Evolutionary conservation across 2,329 filamentous ascomycete species (phyloP).

Genomic region (Diaporthe helianthi): DNA sequence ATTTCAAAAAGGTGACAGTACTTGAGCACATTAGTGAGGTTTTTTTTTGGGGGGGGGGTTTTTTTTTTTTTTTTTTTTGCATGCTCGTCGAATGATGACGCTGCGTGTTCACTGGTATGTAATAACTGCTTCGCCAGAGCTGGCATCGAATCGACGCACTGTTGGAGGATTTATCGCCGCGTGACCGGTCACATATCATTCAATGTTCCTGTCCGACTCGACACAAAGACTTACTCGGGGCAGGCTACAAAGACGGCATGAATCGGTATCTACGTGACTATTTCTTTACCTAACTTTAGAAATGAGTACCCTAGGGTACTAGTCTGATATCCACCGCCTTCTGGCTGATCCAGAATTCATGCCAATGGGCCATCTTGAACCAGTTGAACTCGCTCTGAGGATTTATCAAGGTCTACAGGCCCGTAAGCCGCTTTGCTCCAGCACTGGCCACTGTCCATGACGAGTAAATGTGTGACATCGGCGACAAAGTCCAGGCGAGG

Average conservation of each 20-base stretch:
- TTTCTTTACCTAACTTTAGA: too few species aligned
- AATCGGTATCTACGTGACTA: neutral
- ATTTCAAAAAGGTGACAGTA: neutral
- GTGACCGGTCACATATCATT: neutral
- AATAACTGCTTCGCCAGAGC: neutral
- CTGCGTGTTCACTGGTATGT: neutral
- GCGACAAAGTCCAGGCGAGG: constrained; percentile 7
- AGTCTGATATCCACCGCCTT: neutral
- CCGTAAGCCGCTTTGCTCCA: neutral
- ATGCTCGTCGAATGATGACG: neutral
- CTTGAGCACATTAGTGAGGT: too few species aligned
- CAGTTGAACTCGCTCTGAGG: neutral
- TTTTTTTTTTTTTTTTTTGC: too few species aligned
- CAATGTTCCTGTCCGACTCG: too few species aligned
- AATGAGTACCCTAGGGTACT: too few species aligned
- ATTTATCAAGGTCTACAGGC: neutral
- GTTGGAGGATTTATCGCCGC: neutral
- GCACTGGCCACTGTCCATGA: constrained; percentile 12
- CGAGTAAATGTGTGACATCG: constrained; percentile 2
- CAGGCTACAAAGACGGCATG: too few species aligned
- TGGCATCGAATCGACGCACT: neutral
- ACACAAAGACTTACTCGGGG: too few species aligned
- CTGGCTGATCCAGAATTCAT: neutral
- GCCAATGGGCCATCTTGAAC: too few species aligned
- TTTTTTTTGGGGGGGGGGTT: too few species aligned